Base-by-base conservation (phyloP, 1,139 yeast species). In the Scheffersomyces quercinus region DNA sequence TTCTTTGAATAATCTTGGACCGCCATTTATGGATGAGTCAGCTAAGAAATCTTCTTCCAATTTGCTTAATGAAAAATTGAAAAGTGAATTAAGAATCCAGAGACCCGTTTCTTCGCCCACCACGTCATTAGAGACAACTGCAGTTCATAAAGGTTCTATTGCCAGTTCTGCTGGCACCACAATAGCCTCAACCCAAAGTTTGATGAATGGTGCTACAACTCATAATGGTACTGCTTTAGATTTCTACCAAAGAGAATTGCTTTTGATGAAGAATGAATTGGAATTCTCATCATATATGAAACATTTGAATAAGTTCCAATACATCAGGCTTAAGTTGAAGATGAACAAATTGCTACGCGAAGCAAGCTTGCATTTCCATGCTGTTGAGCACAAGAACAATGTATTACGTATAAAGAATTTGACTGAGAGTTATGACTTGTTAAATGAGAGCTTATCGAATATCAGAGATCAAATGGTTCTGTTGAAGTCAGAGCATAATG, bases 251-350 rank as follows among this genome's bases (percentile, higher is more conserved):
- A 64, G 90, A 45, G 87, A 85, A 51, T 64, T 84, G 28, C 59
- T 84, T 41, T 66, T 85, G 34, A 58, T 77, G 46, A 75, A 76
- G 44, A 85, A 84, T 55, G 91, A 85, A 56, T 66, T 83, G 37
- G 86, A 83, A 41, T 84, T 85, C 56, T 68, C 81, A 8, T 70
- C 75, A 42, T 83, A 80, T 56, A 61, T 82, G 59, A 79, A 78
- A 46, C 73, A 75, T 45, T 69, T 82, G 49, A 75, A 73, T 43
- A 77, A 78, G 49, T 69, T 68, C 42, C 72, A 78, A 37, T 73
- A 77, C 42, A 60, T 75, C 24, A 68, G 73, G 42, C 60, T 66
- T 36, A 67, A 61, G 41, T 43, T 63, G 16, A 54, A 57, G 29
- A 47, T 72, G 46, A 62, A 65, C 31, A 58, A 59, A 35, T 50